phyloP scores from a whole-genome alignment of 352 stramenopile species.

The Pythium vanterpoolii region DNA sequence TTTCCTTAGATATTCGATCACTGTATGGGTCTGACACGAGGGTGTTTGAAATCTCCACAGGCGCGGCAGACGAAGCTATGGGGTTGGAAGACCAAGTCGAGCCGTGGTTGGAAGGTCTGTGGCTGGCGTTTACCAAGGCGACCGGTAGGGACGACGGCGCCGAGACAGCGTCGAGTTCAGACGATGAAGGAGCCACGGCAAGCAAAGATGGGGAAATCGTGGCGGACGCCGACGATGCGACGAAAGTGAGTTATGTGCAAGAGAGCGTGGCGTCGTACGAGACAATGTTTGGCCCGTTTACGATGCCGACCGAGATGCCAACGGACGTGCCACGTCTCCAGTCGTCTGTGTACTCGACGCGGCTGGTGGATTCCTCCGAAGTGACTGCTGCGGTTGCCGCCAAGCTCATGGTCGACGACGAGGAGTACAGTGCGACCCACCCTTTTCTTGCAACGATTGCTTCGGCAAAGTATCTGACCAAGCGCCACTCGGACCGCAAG shows the following conservation, averaged over 20 bases:
- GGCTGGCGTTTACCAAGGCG: constrained; percentile 43
- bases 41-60: constrained; percentile 24
- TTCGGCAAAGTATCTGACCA: constrained; percentile 51
- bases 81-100: constrained; percentile 95
- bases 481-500: constrained; percentile 42
- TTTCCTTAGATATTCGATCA: background rate
- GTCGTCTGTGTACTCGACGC: constrained; percentile 41
- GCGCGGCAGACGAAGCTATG: constrained; percentile 91
- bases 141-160: constrained; percentile 15
- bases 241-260: constrained; percentile 23
- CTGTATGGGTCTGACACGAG: background rate
- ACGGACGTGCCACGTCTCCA: constrained; percentile 59
- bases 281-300: constrained; percentile 49
- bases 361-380: constrained; percentile 31
- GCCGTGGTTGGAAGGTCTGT: constrained; percentile 80
- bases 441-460: constrained; percentile 47
- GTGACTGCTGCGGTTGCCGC: background rate
- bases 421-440: constrained; percentile 43
- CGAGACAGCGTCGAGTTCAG: constrained; percentile 29
- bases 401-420: constrained; percentile 3
- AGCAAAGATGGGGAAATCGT: background rate
- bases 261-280: constrained; percentile 52
- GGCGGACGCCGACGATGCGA: background rate
- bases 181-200: constrained; percentile 4
- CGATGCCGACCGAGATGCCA: constrained; percentile 29